These are phyloP conservation scores for Limonium bicolor DNA, from an alignment of 148 eudicot species.

Conservation along the genomic window DNA sequence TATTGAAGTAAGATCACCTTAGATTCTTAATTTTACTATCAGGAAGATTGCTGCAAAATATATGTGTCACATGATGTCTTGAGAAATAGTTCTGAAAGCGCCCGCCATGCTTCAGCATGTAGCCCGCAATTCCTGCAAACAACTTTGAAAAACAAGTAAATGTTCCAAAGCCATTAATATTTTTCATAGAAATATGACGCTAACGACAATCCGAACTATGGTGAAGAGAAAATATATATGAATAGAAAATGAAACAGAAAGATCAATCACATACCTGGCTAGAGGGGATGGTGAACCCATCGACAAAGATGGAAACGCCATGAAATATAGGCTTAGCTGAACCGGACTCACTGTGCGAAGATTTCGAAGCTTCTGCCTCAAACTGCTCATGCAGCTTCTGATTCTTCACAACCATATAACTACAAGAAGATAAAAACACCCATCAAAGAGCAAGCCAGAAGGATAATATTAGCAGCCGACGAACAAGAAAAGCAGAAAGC, in stretches of 20 bases:
- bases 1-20: conserved; percentile 26
- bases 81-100: conserved; percentile 90
- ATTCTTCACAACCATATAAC: conserved; percentile 93
- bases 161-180: too few species aligned
- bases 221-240: background rate
- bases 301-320: conserved; percentile 84
- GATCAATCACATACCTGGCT: conserved; percentile 42
- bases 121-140: conserved; percentile 60
- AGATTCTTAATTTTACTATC: conserved; percentile 80
- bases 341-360: conserved; percentile 35
- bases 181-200: too few species aligned
- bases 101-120: conserved; percentile 88
- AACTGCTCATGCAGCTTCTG: conserved; percentile 74
- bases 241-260: background rate
- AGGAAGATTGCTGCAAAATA: conserved; percentile 90
- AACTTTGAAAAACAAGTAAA: background rate
- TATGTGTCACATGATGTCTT: conserved; percentile 74
- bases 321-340: conserved; percentile 45
- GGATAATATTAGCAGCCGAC: too few species aligned
- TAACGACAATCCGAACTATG: background rate
- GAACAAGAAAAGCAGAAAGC: too few species aligned
- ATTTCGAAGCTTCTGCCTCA: conserved; percentile 72
- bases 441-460: too few species aligned
- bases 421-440: conserved; percentile 16
- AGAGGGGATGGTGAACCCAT: conserved; percentile 88